These are phyloP conservation scores for Abortiporus biennis DNA, from an alignment of 1,284 basidiomycete genomes.

Conservation along the genomic window DNA sequence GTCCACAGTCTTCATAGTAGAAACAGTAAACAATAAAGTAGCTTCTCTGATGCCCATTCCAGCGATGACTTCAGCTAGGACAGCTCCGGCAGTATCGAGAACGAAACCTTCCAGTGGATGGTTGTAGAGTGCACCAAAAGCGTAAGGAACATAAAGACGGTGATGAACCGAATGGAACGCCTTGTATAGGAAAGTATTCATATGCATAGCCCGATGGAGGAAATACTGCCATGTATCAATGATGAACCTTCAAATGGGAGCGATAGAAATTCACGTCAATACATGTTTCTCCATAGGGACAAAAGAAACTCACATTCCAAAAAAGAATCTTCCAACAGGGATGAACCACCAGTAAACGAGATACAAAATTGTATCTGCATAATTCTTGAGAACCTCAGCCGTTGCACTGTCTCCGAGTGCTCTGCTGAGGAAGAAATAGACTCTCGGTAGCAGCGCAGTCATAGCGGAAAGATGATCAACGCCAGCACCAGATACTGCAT, in stretches of 20 bases:
- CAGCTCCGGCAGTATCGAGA: constrained; percentile 83
- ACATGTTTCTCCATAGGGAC: background rate
- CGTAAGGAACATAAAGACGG: constrained; percentile 94
- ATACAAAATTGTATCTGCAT: constrained; percentile 54
- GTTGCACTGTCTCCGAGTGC: constrained; percentile 30
- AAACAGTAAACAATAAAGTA: constrained; percentile 80
- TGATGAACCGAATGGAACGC: constrained; percentile 95
- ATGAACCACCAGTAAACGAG: constrained; percentile 94
- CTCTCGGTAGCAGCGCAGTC: constrained; percentile 30
- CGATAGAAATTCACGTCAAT: constrained; percentile 7
- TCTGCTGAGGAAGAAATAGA: constrained; percentile 37
- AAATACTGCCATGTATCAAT: constrained; percentile 99
- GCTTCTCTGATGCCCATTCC: constrained; percentile 81
- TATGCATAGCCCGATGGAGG: constrained; percentile 89
- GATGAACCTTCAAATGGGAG: constrained; percentile 58
- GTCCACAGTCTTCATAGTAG: constrained; percentile 92
- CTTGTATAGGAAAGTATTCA: constrained; percentile 88
- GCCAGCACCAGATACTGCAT: constrained; percentile 33
- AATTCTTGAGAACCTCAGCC: constrained; percentile 27
- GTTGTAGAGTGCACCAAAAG: constrained; percentile 97
- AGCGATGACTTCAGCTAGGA: constrained; percentile 66
- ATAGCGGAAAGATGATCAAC: constrained; percentile 49
- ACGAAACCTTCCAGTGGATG: constrained; percentile 91
- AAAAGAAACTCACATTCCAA: constrained; percentile 71
- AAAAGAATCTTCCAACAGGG: constrained; percentile 69